Percentiles rank a stretch among this genome's conserved stretches.
Evolutionary conservation across 768 basidiomycete genomes (phyloP).

Genomic region (Lepiota subincarnata): DNA sequence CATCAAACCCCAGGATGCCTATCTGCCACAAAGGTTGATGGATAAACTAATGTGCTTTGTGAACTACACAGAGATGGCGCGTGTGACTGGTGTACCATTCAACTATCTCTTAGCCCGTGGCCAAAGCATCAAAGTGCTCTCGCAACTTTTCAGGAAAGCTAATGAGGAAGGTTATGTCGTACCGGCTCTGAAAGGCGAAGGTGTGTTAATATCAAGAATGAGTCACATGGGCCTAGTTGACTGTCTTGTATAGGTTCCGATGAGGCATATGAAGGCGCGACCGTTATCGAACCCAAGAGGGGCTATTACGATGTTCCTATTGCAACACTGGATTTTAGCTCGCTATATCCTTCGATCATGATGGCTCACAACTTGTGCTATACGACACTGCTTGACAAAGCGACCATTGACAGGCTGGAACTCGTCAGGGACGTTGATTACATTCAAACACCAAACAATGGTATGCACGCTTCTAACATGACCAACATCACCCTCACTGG

Average conservation of each 20-base stretch:
- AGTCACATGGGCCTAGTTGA: constrained; percentile 4
- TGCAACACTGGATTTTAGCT: constrained; percentile 97
- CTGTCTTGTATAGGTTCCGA: constrained; percentile 57
- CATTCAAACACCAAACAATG: constrained; percentile 92
- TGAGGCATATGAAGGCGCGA: constrained; percentile 98
- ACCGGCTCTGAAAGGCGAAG: constrained; percentile 82
- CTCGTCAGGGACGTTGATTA: constrained; percentile 88
- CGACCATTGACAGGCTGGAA: constrained; percentile 69
- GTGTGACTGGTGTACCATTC: constrained; percentile 99
- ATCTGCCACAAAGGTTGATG: constrained; percentile 91
- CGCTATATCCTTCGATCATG: constrained; percentile 99
- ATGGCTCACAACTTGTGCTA: constrained; percentile 99
- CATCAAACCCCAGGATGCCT: constrained; percentile 73
- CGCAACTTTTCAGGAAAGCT: constrained; percentile 91
- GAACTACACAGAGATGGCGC: constrained; percentile 98
- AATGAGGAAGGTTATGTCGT: constrained; percentile 89
- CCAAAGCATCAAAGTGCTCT: constrained; percentile 98
- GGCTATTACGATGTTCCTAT: constrained; percentile 97
- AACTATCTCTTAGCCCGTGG: constrained; percentile 91
- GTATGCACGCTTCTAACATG: constrained; percentile 34
- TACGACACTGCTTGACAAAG: constrained; percentile 86
- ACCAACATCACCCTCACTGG: neutral
- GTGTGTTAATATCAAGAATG: constrained; percentile 29
- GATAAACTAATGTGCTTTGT: constrained; percentile 99
- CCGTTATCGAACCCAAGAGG: constrained; percentile 94